phyloP scores from a whole-genome alignment of 306 rosid genomes.

The Glycyrrhiza uralensis region DNA sequence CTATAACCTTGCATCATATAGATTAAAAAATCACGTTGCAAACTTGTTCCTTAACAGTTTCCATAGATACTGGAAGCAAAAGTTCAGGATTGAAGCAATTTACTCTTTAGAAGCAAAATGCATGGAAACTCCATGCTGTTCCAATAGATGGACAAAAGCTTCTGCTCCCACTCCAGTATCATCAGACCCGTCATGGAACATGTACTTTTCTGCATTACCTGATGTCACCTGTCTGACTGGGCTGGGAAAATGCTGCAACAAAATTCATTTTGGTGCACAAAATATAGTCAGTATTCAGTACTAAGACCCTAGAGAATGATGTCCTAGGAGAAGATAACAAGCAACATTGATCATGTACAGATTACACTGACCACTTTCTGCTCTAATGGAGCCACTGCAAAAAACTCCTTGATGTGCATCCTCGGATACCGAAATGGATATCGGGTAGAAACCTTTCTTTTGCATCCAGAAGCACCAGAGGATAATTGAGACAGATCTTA shows the following conservation, averaged over 20 bases:
- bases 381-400: constrained; percentile 39
- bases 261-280: constrained; percentile 31
- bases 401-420: constrained; percentile 58
- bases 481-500: constrained; percentile 58
- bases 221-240: constrained; percentile 48
- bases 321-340: constrained; percentile 19
- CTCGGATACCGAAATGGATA: constrained; percentile 61
- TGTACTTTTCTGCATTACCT: constrained; percentile 56
- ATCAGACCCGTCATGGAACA: constrained; percentile 48
- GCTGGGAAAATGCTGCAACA: constrained; percentile 43
- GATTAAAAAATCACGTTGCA: background rate
- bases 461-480: constrained; percentile 44
- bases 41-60: constrained; percentile 8
- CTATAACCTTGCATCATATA: background rate
- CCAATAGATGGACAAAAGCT: constrained; percentile 59
- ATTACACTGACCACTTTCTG: constrained; percentile 46
- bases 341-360: constrained; percentile 14
- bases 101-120: constrained; percentile 74
- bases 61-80: constrained; percentile 10
- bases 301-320: constrained; percentile 1
- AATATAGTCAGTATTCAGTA: constrained; percentile 30
- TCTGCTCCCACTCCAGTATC: constrained; percentile 57
- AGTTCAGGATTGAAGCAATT: constrained; percentile 31
- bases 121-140: constrained; percentile 57
- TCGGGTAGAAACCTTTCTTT: constrained; percentile 56